A percentile compares a stretch with the other conserved stretches of the same genome.
phyloP scores from a whole-genome alignment of 768 basidiomycete genomes.

The Astraeus odoratus region DNA sequence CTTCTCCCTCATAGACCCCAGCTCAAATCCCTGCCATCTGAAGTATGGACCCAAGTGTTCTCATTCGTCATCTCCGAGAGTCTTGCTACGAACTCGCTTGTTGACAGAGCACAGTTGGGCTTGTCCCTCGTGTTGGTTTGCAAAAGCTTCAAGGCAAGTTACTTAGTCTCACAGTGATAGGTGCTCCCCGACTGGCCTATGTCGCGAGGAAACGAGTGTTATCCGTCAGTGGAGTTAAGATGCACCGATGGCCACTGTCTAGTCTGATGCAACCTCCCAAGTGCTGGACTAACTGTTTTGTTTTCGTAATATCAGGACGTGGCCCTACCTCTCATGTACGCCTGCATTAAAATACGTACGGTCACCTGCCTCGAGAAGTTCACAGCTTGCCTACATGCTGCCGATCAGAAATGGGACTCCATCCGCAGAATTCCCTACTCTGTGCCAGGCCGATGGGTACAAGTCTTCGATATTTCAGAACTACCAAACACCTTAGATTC shows the following conservation, averaged over 20 bases:
- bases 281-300: slow-evolving; percentile 10
- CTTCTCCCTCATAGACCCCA: slow-evolving; percentile 52
- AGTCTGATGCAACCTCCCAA: neutral
- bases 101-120: slow-evolving; percentile 9
- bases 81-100: slow-evolving; percentile 6
- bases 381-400: slow-evolving; percentile 44
- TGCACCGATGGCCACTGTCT: neutral
- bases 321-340: slow-evolving; percentile 60
- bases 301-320: slow-evolving; percentile 46
- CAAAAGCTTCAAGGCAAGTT: slow-evolving; percentile 34
- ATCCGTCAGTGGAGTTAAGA: slow-evolving; percentile 1
- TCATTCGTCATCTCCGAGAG: slow-evolving; percentile 22
- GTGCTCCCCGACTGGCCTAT: neutral
- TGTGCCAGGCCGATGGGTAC: slow-evolving; percentile 84
- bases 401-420: slow-evolving; percentile 83
- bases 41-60: slow-evolving; percentile 67
- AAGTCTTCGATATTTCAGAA: slow-evolving; percentile 61
- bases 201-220: slow-evolving; percentile 2
- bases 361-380: slow-evolving; percentile 48
- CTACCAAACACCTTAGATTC: slow-evolving; percentile 38
- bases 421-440: slow-evolving; percentile 83
- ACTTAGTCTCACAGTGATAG: neutral
- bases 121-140: slow-evolving; percentile 32
- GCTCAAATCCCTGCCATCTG: slow-evolving; percentile 52
- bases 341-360: slow-evolving; percentile 40